Evolutionary conservation across 2,329 filamentous ascomycete species (phyloP), one percentile per base, ranked within the genome.

Genomic region (Cladosporium sp.): DNA sequence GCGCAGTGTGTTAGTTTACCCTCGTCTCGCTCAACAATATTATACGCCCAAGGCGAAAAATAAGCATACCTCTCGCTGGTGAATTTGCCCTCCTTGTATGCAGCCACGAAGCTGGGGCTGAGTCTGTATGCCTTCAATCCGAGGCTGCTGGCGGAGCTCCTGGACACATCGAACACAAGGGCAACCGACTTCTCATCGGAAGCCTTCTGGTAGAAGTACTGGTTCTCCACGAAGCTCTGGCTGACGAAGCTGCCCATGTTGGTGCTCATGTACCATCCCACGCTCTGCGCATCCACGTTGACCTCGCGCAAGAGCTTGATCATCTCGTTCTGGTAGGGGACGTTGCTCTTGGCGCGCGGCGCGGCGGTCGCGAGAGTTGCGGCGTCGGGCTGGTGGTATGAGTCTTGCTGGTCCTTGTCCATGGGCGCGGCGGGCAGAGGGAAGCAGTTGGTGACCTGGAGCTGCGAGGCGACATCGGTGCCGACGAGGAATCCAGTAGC

Each of bases 191-290:
- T 83, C 77, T 94, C 90, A 74, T 96, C 96, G 69, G 84, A 73
- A 69, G 95, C 90, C 76, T 90, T 94, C 82, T 99, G 94, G 82
- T 96, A 97, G 80, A 92, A 89, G 78, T 87, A 92, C 77, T 97
- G 92, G 81, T 97, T 99, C 84, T 99, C 94, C 76, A 99, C 90
- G 73, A 96, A 92, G 81, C 88, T 90, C 73, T 89, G 76, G 81
- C 92, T 97, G 82, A 97, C 84, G 69, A 97, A 97, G 82, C 96
- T 97, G 76, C 94, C 94, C 90, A 99, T 95, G 76, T 92, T 96
- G 64, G 92, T 91, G 80, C 92, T 97, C 60, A 92, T 97, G 80
- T 99, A 99, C 92, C 92, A 99, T 70, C 94, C 94, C 61, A 96
- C 91, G 71, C 91, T 95, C 82, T 97, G 96, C 66, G 94, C 94